Percentiles rank a stretch among this genome's conserved stretches.
Evolutionary conservation across 2,329 filamentous ascomycete species (phyloP).

Genomic region (Penicillium italicum): DNA sequence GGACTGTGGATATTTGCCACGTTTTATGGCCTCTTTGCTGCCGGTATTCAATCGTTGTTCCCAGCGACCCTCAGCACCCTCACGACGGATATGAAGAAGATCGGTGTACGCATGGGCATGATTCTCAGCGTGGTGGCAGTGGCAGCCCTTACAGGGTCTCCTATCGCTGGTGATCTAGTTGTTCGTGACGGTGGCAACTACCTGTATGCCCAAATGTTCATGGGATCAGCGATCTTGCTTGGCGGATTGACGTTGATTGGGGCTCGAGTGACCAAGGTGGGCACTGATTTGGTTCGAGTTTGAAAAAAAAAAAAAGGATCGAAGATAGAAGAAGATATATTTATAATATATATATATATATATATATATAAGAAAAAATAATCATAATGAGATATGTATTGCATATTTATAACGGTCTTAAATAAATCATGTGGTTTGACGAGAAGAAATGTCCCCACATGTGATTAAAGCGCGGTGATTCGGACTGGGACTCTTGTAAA

Average conservation of each 20-base stretch:
- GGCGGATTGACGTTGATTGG: slow-evolving; percentile 44
- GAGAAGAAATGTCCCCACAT: slow-evolving; percentile 2
- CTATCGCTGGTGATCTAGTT: slow-evolving; percentile 54
- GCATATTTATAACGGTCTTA: too few relatives aligned
- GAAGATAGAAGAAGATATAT: too few relatives aligned
- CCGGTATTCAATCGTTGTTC: slow-evolving; percentile 64
- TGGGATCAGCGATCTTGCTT: slow-evolving; percentile 44
- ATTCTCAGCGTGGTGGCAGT: slow-evolving; percentile 54
- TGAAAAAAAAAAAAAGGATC: slow-evolving; percentile 15
- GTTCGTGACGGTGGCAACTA: slow-evolving; percentile 46
- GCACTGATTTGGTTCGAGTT: slow-evolving; percentile 31
- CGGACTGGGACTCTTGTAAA: too few relatives aligned
- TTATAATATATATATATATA: background rate
- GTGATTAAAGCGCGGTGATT: slow-evolving; percentile 24
- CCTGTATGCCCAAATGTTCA: slow-evolving; percentile 52
- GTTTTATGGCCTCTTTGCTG: slow-evolving; percentile 62
- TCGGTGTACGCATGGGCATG: slow-evolving; percentile 57
- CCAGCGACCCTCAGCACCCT: slow-evolving; percentile 58
- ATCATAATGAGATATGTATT: too few relatives aligned
- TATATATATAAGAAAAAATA: too few relatives aligned
- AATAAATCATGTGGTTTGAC: slow-evolving; percentile 5
- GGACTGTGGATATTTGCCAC: slow-evolving; percentile 61
- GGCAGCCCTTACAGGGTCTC: slow-evolving; percentile 53
- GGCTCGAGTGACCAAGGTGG: slow-evolving; percentile 39
- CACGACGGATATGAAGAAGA: slow-evolving; percentile 52